Evolutionary conservation across 2,329 filamentous ascomycete genomes (phyloP).

Genomic region (Colletotrichum eleusines): DNA sequence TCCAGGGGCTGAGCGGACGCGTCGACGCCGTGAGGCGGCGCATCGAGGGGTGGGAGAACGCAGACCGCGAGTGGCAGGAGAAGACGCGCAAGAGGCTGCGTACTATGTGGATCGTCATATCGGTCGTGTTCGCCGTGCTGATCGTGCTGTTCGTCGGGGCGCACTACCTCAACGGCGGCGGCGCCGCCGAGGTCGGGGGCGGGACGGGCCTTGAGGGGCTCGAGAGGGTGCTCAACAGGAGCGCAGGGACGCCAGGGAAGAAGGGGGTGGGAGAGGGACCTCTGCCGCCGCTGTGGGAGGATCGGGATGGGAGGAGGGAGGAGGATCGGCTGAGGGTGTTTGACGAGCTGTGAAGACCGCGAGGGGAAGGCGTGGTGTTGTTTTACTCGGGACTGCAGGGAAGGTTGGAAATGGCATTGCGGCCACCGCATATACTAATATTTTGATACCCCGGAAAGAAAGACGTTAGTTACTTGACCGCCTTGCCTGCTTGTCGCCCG

Average conservation of each 20-base stretch:
- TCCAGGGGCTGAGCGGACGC: constrained; percentile 69
- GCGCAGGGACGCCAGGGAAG: too few species aligned
- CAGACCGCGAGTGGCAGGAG: constrained; percentile 76
- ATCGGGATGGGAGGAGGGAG: constrained; percentile 45
- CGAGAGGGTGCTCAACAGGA: constrained; percentile 26
- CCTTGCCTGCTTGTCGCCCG: not conserved
- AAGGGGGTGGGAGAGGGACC: constrained; percentile 38
- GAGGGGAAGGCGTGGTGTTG: not conserved
- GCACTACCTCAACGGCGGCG: constrained; percentile 46
- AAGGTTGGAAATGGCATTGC: not conserved
- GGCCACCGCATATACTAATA: constrained; percentile 16
- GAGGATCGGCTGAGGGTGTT: constrained; percentile 58
- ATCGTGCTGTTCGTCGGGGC: constrained; percentile 57
- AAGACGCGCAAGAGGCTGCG: constrained; percentile 73
- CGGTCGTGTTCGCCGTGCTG: constrained; percentile 60
- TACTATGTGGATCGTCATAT: constrained; percentile 72
- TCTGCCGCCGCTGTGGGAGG: constrained; percentile 41
- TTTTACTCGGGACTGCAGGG: not conserved
- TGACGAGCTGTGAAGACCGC: constrained; percentile 58
- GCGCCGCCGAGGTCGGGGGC: constrained; percentile 17
- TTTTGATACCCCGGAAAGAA: constrained; percentile 31
- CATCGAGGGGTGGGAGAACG: constrained; percentile 76
- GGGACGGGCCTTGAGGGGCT: not conserved
- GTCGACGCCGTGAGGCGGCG: constrained; percentile 73
- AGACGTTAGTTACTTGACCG: not conserved